Evolutionary conservation across 148 eudicot species (phyloP).

Genomic region (Cornus florida): DNA sequence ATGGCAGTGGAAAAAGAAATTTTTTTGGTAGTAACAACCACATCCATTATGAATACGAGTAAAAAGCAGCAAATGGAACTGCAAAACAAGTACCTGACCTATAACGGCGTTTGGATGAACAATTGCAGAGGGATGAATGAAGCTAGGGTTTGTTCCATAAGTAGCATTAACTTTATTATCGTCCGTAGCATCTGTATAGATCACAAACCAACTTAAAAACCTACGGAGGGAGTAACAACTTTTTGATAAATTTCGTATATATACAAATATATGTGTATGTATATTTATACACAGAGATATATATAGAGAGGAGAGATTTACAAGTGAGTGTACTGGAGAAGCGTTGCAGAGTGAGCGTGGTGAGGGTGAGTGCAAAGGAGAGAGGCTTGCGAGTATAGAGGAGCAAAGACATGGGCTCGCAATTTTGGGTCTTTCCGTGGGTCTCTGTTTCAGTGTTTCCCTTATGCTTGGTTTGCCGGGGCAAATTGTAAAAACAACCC

Average conservation of each 20-base stretch:
- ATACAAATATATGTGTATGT: background rate
- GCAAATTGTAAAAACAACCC: too few relatives aligned
- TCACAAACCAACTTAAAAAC: conserved; percentile 12
- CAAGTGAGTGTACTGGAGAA: conserved; percentile 20
- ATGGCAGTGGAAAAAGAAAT: too few relatives aligned
- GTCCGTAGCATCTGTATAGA: conserved; percentile 36
- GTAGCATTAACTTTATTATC: conserved; percentile 22
- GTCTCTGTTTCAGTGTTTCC: background rate
- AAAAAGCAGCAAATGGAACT: background rate
- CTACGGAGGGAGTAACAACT: too few relatives aligned
- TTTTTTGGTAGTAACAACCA: too few relatives aligned
- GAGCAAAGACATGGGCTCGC: conserved; percentile 13
- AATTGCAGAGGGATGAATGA: conserved; percentile 71
- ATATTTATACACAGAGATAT: background rate
- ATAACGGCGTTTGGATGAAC: conserved; percentile 75
- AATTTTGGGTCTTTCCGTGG: background rate
- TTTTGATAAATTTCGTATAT: too few relatives aligned
- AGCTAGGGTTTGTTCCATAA: conserved; percentile 19
- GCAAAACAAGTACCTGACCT: conserved; percentile 49
- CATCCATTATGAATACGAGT: background rate
- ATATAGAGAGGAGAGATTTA: conserved; percentile 13
- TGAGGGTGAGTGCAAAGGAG: conserved; percentile 14
- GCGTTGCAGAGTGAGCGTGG: conserved; percentile 14
- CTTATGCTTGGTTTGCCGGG: background rate
- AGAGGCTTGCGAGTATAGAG: conserved; percentile 20